Evolutionary conservation across 805 yeast genomes (phyloP), one percentile per base, ranked within the genome.

Genomic region (Ogataea angusta): DNA sequence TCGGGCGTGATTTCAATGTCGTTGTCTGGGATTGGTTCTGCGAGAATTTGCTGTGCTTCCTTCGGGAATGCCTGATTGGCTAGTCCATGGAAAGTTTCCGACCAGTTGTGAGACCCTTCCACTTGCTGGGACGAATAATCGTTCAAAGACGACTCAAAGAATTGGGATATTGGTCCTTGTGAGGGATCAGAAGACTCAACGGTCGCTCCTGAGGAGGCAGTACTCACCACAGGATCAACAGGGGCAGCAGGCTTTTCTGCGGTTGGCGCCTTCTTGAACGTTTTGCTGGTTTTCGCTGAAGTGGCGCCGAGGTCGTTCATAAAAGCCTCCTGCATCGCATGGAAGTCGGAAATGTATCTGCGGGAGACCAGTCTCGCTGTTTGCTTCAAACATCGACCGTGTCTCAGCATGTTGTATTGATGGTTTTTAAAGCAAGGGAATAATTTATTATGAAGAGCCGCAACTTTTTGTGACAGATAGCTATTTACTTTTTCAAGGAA

Each of bases 1-100:
- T 93, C 99, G 1, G 98, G 98, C 46, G 91, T 93, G 49, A 93
- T 84, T 60, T 93, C 99, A 38, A 93, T 80, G 52, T 91, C 97
- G 19, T 73, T 72, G 5, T 76, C 72, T 0, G 72, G 73, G n/a
- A 93, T 57, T 0, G 82, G 76, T 6, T 81, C 76, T 38, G 79
- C 59, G 13, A 93, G 66, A n/a, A 77, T 69, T 18, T 75, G 74
- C 40, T 78, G 80, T 0, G 80, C 70, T 29, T 77, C 76, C 12
- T 69, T 69, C 4, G 80, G 65, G 54, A 93, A 91, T 1, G 96
- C 82, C n/a, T 72, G 76, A 3, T 78, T 66, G 5, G 96, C 96
- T 24, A 93, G 67, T 0, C 98, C 98, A 52, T 77, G 83, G 68
- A 82, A 93, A 2, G 96, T 85, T 18, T 76, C 81, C 10, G 90